Evolutionary conservation across 306 rosid species (phyloP).

Genomic region (Castanospermum australe): DNA sequence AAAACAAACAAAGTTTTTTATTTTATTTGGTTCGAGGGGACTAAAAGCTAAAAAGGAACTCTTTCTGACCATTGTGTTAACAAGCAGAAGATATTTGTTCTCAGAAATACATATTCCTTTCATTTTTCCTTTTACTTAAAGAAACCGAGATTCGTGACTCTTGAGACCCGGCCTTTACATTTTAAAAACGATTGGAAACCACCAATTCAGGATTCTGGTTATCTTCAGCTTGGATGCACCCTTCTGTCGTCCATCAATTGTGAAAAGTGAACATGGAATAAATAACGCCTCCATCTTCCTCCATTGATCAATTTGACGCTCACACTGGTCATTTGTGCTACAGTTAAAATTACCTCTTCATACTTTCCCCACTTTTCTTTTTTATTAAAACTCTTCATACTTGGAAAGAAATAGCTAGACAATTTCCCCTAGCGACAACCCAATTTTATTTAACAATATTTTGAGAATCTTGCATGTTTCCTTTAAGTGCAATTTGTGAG

Average conservation of each 20-base stretch:
- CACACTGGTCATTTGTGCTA: constrained; percentile 20
- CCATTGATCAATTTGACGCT: constrained; percentile 29
- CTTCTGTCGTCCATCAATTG: constrained; percentile 47
- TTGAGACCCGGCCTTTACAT: not conserved
- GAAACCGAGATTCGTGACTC: constrained; percentile 25
- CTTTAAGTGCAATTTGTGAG: constrained; percentile 45
- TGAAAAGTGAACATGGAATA: constrained; percentile 36
- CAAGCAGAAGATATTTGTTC: not conserved
- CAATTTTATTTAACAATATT: constrained; percentile 22
- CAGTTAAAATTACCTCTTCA: not conserved
- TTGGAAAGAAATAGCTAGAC: not conserved
- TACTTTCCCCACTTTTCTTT: not conserved
- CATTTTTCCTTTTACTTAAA: constrained; percentile 20
- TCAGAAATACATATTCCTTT: constrained; percentile 28
- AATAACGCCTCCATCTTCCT: constrained; percentile 32
- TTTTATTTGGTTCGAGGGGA: not conserved
- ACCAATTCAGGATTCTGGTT: constrained; percentile 42
- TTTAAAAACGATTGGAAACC: constrained; percentile 40
- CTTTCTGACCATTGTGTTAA: not conserved
- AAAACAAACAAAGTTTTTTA: not conserved
- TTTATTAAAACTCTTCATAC: not conserved
- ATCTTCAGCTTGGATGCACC: constrained; percentile 42
- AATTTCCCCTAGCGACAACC: constrained; percentile 10
- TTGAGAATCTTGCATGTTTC: constrained; percentile 38
- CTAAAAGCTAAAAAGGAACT: not conserved